Evolutionary conservation across 495 filamentous ascomycete species (phyloP), one percentile per base, ranked within the genome.

Genomic region (Penicillium paradoxum): DNA sequence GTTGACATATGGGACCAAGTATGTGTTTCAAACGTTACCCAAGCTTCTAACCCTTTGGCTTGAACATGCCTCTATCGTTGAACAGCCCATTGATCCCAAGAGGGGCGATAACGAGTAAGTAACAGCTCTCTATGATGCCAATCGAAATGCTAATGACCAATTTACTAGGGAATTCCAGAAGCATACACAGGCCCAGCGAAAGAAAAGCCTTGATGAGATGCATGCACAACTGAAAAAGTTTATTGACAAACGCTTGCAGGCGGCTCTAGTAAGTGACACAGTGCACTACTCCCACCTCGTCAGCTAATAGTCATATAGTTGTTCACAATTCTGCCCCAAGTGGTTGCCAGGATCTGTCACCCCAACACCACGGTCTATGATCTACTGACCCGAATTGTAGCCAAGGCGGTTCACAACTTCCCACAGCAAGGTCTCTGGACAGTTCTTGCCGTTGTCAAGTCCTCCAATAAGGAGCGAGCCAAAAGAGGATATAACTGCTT

Each of bases 381-480:
- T 41, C 66, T 88, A 11, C 76, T 99, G 30, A 77, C 86, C 44
- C 76, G 75, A 19, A 89, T 96, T 55, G 90, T 97, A 41, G 71
- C 85, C 33, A 93, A 88, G 62, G 87, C 95, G 37, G 84, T 96
- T 21, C 73, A 81, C 18, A 69, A 79, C 14, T 84, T 96, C 64
- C 92, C 93, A 3, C 86, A 88, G 59, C 93, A 97, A 69, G 87
- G 91, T n/a, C 67, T 97, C 41, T 99, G 93, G 95, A 89, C 83
- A 54, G 72, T 97, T 11, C 80, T 97, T 46, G 88, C 92, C 6
- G 84, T 96, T 17, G 84, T 88, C 36, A 82, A 80, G 57, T 81
- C 70, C 6, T 80, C 74, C 33, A 74, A 70, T 42, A 78, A 77
- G 48, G 78, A 78, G 22, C 66, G 73, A 58, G 74, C 74, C 11